A percentile compares a stretch with the other conserved stretches of the same genome.
phyloP scores from a whole-genome alignment of 176 grass and related monocot genomes.

The Poa annua region DNA sequence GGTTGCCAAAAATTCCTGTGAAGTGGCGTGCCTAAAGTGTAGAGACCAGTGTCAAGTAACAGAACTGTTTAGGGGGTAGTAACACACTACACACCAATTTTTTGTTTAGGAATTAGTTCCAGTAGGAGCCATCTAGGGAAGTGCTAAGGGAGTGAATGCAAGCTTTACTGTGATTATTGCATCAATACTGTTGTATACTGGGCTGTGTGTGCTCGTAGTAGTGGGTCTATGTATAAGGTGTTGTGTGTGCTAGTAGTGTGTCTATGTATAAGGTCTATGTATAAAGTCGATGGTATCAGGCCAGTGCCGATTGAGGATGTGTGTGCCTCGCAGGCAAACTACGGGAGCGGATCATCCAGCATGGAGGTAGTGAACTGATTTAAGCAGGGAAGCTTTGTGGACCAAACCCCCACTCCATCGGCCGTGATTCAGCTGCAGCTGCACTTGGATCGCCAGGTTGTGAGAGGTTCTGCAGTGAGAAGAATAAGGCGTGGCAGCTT shows the following conservation, averaged over 20 bases:
- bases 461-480: slow-evolving; percentile 4
- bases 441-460: neutral
- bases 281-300: neutral
- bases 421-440: slow-evolving; percentile 1
- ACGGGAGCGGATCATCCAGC: neutral
- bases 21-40: neutral
- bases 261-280: neutral
- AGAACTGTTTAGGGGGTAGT: neutral
- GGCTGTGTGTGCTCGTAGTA: slow-evolving; percentile 9
- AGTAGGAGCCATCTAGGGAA: neutral
- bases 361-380: neutral
- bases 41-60: neutral
- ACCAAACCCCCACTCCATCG: neutral
- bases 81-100: neutral
- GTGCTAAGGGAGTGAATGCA: slow-evolving; percentile 14
- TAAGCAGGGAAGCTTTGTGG: neutral
- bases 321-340: neutral
- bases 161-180: slow-evolving; percentile 27
- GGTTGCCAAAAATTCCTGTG: neutral
- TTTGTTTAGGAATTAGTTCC: slow-evolving; percentile 20
- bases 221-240: neutral
- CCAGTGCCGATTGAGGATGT: neutral
- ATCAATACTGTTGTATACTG: neutral
- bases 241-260: slow-evolving; percentile 13
- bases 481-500: neutral